phyloP scores from a whole-genome alignment of 1,284 basidiomycete species.

The Binderoboletus segoi region DNA sequence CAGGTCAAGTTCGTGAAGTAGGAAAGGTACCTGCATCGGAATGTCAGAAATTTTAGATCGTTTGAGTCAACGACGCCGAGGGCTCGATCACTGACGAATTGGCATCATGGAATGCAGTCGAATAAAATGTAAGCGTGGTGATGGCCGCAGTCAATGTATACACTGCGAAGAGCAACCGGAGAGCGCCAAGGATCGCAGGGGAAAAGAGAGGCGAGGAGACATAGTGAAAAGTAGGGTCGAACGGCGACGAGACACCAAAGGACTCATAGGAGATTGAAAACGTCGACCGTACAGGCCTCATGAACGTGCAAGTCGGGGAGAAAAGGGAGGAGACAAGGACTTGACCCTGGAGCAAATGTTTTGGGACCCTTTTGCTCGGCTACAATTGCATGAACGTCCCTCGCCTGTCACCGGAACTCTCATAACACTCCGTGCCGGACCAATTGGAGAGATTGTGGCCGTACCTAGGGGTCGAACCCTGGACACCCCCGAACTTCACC shows the following conservation, averaged over 20 bases:
- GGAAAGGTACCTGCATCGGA: constrained; percentile 51
- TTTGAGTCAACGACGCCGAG: neutral
- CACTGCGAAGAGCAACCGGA: constrained; percentile 53
- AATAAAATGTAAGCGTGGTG: constrained; percentile 45
- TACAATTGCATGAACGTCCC: neutral
- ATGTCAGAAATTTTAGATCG: neutral
- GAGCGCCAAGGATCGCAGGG: constrained; percentile 45
- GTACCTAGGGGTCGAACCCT: neutral
- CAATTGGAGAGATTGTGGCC: neutral
- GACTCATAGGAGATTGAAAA: constrained; percentile 18
- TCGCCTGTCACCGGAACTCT: neutral
- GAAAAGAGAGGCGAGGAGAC: constrained; percentile 64
- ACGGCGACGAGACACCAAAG: constrained; percentile 39
- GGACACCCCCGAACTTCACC: no score
- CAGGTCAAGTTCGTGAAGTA: constrained; percentile 68
- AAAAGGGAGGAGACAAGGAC: neutral
- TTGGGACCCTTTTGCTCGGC: constrained; percentile 11
- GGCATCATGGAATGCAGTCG: constrained; percentile 32
- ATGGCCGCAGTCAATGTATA: constrained; percentile 55
- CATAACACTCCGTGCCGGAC: neutral
- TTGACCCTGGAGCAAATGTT: constrained; percentile 4
- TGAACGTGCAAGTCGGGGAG: neutral
- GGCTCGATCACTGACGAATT: constrained; percentile 30
- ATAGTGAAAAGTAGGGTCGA: constrained; percentile 54
- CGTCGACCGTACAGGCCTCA: constrained; percentile 5